A percentile compares a stretch with the other conserved stretches of the same genome.
These are phyloP conservation scores for Eucommia ulmoides DNA, from an alignment of 257 asterid species.

Conservation along the genomic window DNA sequence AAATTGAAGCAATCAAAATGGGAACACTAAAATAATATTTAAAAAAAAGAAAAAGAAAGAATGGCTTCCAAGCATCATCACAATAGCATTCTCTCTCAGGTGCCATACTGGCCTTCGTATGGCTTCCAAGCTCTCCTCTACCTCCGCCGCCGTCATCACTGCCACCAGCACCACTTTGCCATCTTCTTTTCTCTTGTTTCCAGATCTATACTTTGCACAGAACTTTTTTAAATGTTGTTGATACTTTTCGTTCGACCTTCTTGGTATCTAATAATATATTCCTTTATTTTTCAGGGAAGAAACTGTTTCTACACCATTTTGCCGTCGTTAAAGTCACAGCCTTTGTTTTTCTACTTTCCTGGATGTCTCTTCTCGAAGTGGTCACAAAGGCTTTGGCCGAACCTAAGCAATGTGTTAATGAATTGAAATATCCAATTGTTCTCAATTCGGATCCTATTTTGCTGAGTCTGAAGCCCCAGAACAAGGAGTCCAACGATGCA, in stretches of 20 bases:
- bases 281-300: background rate
- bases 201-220: background rate
- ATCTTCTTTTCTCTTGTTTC: background rate
- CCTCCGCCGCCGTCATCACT: background rate
- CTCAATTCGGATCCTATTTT: conserved; percentile 45
- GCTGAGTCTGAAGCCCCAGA: conserved; percentile 32
- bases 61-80: too few species aligned
- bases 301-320: too few species aligned
- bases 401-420: conserved; percentile 14
- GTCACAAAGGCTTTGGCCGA: conserved; percentile 46
- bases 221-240: background rate
- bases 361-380: conserved; percentile 55
- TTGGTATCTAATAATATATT: background rate
- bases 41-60: too few species aligned
- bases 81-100: background rate
- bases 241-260: background rate
- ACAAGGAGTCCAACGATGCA: conserved; percentile 15
- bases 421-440: conserved; percentile 34
- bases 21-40: too few species aligned
- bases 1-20: too few species aligned
- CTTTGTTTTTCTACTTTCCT: background rate
- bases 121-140: background rate
- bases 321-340: too few species aligned
- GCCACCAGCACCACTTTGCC: background rate
- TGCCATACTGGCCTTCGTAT: background rate